phyloP scores from a whole-genome alignment of 371 early-diverging fungal species.

The Rhizopus delemar region DNA sequence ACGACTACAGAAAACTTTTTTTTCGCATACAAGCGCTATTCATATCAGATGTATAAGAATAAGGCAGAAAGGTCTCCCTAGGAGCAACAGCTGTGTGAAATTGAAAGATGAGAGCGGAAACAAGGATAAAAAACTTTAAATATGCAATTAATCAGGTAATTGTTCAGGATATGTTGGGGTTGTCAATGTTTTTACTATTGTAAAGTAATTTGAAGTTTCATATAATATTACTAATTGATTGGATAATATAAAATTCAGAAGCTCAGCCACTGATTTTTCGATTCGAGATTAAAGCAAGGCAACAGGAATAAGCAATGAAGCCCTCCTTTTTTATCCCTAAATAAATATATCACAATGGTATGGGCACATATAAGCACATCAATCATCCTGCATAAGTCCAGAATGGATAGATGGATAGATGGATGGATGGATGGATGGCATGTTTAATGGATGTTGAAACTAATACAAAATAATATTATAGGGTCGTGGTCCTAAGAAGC shows the following conservation, averaged over 20 bases:
- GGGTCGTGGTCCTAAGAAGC: slow-evolving; percentile 99
- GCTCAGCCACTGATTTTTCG: background rate
- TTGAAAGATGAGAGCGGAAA: too few relatives aligned
- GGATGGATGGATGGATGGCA: slow-evolving; percentile 9
- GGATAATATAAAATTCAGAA: background rate
- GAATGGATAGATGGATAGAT: slow-evolving; percentile 17
- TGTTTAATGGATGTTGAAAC: background rate
- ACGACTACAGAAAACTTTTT: too few relatives aligned
- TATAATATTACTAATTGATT: background rate
- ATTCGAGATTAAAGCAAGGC: background rate
- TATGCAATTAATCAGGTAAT: too few relatives aligned
- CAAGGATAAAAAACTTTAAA: too few relatives aligned
- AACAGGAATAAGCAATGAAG: slow-evolving; percentile 5
- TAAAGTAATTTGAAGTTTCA: background rate
- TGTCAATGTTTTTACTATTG: background rate
- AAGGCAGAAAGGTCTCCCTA: too few relatives aligned
- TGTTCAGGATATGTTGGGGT: too few relatives aligned
- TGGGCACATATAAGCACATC: background rate
- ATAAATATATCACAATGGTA: slow-evolving; percentile 39
- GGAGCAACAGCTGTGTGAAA: too few relatives aligned
- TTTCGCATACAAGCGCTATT: too few relatives aligned
- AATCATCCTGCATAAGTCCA: background rate
- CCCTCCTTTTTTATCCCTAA: slow-evolving; percentile 31
- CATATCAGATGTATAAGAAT: too few relatives aligned
- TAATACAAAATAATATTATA: slow-evolving; percentile 27